phyloP scores from a whole-genome alignment of 441 rosid species.

The Gossypium aridum region DNA sequence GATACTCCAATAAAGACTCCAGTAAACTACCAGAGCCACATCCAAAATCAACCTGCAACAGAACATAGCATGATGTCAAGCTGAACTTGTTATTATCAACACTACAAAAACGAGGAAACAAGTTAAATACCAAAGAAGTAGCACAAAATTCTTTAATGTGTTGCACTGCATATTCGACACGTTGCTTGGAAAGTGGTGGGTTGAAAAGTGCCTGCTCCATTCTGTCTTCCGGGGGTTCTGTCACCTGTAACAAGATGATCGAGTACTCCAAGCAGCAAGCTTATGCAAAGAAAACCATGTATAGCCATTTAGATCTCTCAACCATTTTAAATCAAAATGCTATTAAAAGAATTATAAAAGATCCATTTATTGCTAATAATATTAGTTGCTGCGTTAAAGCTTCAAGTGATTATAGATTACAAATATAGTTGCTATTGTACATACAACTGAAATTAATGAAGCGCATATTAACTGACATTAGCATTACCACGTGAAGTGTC shows the following conservation, averaged over 20 bases:
- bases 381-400: neutral
- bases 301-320: constrained; percentile 7
- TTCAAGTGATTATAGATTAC: neutral
- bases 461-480: neutral
- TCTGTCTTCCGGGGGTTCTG: constrained; percentile 84
- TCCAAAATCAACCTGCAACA: constrained; percentile 76
- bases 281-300: constrained; percentile 28
- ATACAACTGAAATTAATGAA: neutral
- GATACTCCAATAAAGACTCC: constrained; percentile 76
- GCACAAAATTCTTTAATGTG: constrained; percentile 73
- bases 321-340: constrained; percentile 3
- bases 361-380: neutral
- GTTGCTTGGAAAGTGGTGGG: constrained; percentile 93
- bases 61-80: constrained; percentile 12
- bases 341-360: neutral
- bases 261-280: constrained; percentile 42
- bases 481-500: neutral
- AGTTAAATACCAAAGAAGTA: constrained; percentile 52
- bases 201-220: constrained; percentile 96
- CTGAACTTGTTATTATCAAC: constrained; percentile 5
- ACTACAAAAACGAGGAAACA: constrained; percentile 5
- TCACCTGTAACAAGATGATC: constrained; percentile 49
- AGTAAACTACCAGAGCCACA: constrained; percentile 93
- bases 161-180: constrained; percentile 83
- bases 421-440: neutral